Conservation (phyloP, 345 rosid genomes). For the Gossypium herbaceum region DNA sequence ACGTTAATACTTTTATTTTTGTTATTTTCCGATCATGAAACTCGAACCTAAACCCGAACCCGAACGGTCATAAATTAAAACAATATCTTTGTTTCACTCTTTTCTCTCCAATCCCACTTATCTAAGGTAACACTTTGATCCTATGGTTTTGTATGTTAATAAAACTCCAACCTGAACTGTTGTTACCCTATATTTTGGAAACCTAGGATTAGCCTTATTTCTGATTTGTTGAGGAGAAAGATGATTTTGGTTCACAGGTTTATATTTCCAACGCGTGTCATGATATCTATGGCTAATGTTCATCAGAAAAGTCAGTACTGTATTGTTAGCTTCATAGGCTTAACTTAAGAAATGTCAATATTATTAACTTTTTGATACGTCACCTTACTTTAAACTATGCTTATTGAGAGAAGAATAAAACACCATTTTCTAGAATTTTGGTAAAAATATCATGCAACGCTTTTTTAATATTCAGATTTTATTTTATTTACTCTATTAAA, state of each 20-base stretch:
- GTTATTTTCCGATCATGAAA: no score
- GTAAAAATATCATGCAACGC: no score
- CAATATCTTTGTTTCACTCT: no score
- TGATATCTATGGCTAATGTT: background rate
- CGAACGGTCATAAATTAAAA: no score
- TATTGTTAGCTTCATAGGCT: background rate
- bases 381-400: background rate
- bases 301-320: conserved; percentile 1
- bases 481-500: accelerated
- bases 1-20: no score
- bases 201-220: background rate
- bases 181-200: no score
- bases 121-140: no score
- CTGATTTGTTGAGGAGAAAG: background rate
- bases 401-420: background rate
- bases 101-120: no score
- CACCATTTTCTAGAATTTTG: background rate
- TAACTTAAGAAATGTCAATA: background rate
- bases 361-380: background rate
- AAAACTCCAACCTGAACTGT: no score
- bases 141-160: no score
- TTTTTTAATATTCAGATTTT: no score
- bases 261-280: background rate
- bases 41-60: no score
- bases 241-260: background rate